These are phyloP conservation scores for Verticillium isaacii DNA, from an alignment of 2,329 filamentous ascomycete species.

Conservation along the genomic window DNA sequence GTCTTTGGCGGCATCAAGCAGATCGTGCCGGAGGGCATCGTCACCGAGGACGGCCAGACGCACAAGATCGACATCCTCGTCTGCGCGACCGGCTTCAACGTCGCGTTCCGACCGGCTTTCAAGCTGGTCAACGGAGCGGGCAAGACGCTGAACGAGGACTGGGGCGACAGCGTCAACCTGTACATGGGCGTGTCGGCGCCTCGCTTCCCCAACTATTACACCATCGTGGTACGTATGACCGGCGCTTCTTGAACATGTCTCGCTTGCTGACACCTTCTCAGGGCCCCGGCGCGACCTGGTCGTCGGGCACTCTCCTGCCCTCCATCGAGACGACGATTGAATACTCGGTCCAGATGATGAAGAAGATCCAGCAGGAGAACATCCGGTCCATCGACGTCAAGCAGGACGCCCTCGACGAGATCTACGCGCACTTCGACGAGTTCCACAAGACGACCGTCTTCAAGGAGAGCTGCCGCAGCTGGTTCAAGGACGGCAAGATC, in stretches of 20 bases:
- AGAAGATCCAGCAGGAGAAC: slow-evolving; percentile 29
- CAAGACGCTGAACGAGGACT: slow-evolving; percentile 36
- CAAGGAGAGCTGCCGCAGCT: slow-evolving; percentile 24
- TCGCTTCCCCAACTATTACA: slow-evolving; percentile 41
- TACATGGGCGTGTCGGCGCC: slow-evolving; percentile 41
- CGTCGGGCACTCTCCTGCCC: slow-evolving; percentile 35
- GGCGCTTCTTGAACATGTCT: neutral
- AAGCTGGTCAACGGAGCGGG: slow-evolving; percentile 27
- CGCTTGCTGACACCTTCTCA: slow-evolving; percentile 2
- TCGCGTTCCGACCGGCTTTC: slow-evolving; percentile 35
- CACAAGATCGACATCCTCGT: slow-evolving; percentile 26
- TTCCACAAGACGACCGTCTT: slow-evolving; percentile 28
- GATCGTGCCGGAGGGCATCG: slow-evolving; percentile 25
- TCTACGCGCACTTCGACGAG: slow-evolving; percentile 25
- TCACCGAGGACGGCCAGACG: slow-evolving; percentile 20
- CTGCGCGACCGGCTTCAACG: slow-evolving; percentile 35
- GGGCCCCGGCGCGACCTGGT: slow-evolving; percentile 36
- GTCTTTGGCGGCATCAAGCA: slow-evolving; percentile 31
- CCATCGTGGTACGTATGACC: slow-evolving; percentile 18
- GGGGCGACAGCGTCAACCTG: slow-evolving; percentile 30
- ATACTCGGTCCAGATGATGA: slow-evolving; percentile 31
- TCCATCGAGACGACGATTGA: slow-evolving; percentile 37
- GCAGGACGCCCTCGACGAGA: slow-evolving; percentile 26
- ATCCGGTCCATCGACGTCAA: slow-evolving; percentile 28
- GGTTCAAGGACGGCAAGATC: slow-evolving; percentile 28